Evolutionary conservation across 2,329 filamentous ascomycete species (phyloP).

Genomic region (Gyromitra esculenta): DNA sequence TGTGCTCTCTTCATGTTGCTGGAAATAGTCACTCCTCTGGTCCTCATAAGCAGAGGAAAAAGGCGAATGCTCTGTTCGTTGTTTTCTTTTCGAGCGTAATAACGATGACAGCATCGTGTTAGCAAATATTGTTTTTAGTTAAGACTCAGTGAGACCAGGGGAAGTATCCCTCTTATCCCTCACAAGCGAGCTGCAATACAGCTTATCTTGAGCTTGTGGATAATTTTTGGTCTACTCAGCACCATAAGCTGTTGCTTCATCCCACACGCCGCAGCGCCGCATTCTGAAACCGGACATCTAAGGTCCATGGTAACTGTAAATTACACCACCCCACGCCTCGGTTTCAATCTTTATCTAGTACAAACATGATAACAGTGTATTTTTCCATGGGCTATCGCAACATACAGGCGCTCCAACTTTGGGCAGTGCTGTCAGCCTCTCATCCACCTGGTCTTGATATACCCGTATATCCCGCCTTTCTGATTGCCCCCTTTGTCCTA

Average conservation of each 20-base stretch:
- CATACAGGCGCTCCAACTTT: constrained; percentile 7
- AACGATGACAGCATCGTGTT: constrained; percentile 60
- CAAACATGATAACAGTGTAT: constrained; percentile 22
- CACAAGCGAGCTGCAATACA: not conserved
- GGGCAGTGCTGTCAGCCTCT: constrained; percentile 22
- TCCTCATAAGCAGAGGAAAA: constrained; percentile 58
- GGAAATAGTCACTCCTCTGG: constrained; percentile 44
- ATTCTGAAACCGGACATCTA: constrained; percentile 30
- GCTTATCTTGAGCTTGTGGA: constrained; percentile 29
- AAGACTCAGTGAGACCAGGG: constrained; percentile 14
- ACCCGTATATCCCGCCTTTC: constrained; percentile 7
- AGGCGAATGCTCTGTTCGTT: constrained; percentile 58
- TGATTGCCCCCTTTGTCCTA: constrained; percentile 1
- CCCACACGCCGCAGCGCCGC: constrained; percentile 6
- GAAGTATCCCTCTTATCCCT: constrained; percentile 25
- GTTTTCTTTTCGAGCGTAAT: constrained; percentile 59
- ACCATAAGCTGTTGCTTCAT: constrained; percentile 24
- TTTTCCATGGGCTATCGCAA: constrained; percentile 20
- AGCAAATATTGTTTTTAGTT: constrained; percentile 23
- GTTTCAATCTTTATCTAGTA: constrained; percentile 41
- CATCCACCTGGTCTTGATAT: constrained; percentile 2
- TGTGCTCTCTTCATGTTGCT: constrained; percentile 3
- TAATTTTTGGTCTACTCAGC: not conserved
- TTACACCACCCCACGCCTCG: constrained; percentile 26
- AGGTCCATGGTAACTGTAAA: constrained; percentile 29